Conservation (phyloP, 164 flowering plant genomes). For the Stephania japonica region DNA sequence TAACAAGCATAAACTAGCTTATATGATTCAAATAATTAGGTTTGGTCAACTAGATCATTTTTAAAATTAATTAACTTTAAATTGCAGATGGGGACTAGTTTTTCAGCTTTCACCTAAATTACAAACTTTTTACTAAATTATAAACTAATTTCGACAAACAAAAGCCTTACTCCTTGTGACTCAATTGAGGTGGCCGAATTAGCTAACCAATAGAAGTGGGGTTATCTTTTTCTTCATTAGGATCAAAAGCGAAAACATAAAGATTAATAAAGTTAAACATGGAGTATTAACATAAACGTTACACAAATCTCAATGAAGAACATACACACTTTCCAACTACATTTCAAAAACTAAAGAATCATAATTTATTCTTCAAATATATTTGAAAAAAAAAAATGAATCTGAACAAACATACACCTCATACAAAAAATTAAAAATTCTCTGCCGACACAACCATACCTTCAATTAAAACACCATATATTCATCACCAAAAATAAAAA, state of each 20-base stretch:
- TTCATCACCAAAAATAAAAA: background rate
- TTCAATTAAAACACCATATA: background rate
- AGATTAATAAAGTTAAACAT: background rate
- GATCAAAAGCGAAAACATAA: background rate
- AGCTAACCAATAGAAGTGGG: background rate
- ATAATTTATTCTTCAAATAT: background rate
- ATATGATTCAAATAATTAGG: no score
- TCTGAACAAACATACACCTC: constrained; percentile 2
- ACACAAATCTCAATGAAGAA: background rate
- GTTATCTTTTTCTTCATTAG: background rate
- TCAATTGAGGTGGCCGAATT: background rate
- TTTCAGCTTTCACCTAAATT: no score
- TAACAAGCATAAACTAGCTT: no score
- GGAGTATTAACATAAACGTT: background rate
- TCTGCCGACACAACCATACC: background rate
- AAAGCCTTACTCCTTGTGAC: background rate
- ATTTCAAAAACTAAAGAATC: background rate
- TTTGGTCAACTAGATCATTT: no score
- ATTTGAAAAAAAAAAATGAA: background rate
- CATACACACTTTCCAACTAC: background rate
- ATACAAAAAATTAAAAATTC: background rate
- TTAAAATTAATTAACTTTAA: no score
- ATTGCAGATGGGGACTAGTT: no score
- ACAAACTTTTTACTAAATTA: no score
- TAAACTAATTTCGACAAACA: no score